These are phyloP conservation scores for Oxyria digyna DNA, from an alignment of 148 eudicot genomes.

Conservation along the genomic window DNA sequence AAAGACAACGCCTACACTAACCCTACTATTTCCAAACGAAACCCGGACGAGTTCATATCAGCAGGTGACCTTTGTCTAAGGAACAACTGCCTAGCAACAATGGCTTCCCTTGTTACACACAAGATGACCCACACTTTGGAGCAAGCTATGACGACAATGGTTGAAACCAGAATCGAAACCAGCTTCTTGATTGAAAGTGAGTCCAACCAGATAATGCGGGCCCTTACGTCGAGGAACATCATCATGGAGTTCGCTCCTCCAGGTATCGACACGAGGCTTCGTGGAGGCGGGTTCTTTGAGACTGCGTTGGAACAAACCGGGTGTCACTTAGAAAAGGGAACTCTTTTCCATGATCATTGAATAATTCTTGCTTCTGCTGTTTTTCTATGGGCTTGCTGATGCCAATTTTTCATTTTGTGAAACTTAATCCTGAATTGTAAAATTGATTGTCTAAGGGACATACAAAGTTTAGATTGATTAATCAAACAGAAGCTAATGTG, in stretches of 20 bases:
- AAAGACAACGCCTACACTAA: conserved; percentile 2
- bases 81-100: conserved; percentile 17
- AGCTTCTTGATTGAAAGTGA: conserved; percentile 29
- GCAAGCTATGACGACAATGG: conserved; percentile 27
- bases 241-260: conserved; percentile 36
- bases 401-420: too few relatives aligned
- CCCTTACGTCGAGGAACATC: conserved; percentile 28
- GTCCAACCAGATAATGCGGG: conserved; percentile 8
- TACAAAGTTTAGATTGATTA: too few relatives aligned
- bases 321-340: conserved; percentile 12
- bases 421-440: too few relatives aligned
- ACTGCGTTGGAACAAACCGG: conserved; percentile 28
- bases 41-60: conserved; percentile 9
- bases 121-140: conserved; percentile 19
- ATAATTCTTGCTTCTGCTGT: too few relatives aligned
- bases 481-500: too few relatives aligned
- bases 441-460: too few relatives aligned
- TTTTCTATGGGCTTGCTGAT: too few relatives aligned
- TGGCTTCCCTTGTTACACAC: conserved; percentile 24
- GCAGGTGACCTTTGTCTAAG: conserved; percentile 13
- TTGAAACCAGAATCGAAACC: conserved; percentile 16
- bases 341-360: background rate
- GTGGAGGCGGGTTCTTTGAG: conserved; percentile 38
- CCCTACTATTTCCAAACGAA: conserved; percentile 7
- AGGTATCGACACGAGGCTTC: conserved; percentile 27